Evolutionary conservation across 1,284 basidiomycete species (phyloP), one percentile per base, ranked within the genome.

Genomic region (Ganoderma lingzhi): DNA sequence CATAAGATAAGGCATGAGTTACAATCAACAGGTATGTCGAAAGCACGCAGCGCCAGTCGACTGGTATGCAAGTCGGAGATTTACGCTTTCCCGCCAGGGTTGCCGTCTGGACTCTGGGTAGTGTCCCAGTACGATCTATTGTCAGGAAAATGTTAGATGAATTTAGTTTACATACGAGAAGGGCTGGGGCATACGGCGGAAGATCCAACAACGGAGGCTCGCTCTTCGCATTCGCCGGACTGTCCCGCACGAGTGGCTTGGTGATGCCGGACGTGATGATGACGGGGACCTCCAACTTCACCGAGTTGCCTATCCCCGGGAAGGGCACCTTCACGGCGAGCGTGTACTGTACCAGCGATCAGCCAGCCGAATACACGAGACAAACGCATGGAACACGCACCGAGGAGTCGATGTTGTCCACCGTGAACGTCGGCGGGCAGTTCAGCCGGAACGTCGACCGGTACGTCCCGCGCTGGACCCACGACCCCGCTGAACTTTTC

Each of bases 401-500:
- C 37, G 37, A 66, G 59, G 62, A 68, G 8, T 67, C n/a, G 10
- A 70, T 35, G 12, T 51, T 62, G 9, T 66, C 63, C 8, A 41
- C 64, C 28, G 28, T 48, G 58, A 67, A 72, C 19, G 68, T 65
- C 17, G 71, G 68, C 32, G 71, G 63, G 44, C 63, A 64, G 55
- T 60, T 39, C 23, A 72, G 62, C 19, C 64, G 60, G 53, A 72
- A 35, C 19, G 56, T 44, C 9, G 58, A 44, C 35, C 48, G 59
- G 42, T 69, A 67, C 28, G 59, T 55, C 15, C 58, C 71, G 1
- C 68, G 59, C 64, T 72, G 71, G 15, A 69, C 65, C 71, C 71
- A 72, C 15, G 44, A 32, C 4, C 71, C 71, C 56, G 59, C 23
- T 1, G 23, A 23, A 23, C 23, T 23, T 41, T 64, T 56, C 28